Conservation (phyloP, 2,329 filamentous ascomycete species). For the Stachybotrys echinatus region DNA sequence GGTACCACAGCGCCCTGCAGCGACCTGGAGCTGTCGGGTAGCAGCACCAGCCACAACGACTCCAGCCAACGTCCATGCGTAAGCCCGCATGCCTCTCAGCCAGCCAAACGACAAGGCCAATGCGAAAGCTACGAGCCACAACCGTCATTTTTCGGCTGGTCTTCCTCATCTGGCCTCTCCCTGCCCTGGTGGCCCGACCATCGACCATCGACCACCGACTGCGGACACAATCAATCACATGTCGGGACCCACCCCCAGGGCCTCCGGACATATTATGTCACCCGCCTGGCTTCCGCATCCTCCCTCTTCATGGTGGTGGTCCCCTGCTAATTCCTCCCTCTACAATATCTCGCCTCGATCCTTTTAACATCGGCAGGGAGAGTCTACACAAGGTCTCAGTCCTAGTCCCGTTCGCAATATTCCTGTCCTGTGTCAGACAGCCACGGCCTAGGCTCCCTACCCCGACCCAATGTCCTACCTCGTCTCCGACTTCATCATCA, state of each 20-base stretch:
- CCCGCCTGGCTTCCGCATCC: not conserved
- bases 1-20: too few species aligned
- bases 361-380: not conserved
- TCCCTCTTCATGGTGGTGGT: not conserved
- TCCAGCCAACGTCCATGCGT: not conserved
- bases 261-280: not conserved
- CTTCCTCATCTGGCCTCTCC: not conserved
- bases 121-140: not conserved
- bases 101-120: too few species aligned
- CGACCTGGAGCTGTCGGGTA: not conserved
- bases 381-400: not conserved
- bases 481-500: slow-evolving; percentile 61
- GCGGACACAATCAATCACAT: not conserved
- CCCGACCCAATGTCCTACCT: slow-evolving; percentile 50
- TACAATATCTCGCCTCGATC: not conserved
- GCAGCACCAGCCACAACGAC: not conserved
- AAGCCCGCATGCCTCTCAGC: too few species aligned
- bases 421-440: not conserved
- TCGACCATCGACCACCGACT: not conserved
- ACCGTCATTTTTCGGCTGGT: not conserved
- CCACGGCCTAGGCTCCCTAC: slow-evolving; percentile 11
- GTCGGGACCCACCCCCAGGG: not conserved
- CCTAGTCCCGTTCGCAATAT: not conserved
- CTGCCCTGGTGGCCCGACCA: not conserved
- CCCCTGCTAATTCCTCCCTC: not conserved